Conservation (phyloP, 1,284 basidiomycete genomes). For the Sporisorium sorghi region DNA sequence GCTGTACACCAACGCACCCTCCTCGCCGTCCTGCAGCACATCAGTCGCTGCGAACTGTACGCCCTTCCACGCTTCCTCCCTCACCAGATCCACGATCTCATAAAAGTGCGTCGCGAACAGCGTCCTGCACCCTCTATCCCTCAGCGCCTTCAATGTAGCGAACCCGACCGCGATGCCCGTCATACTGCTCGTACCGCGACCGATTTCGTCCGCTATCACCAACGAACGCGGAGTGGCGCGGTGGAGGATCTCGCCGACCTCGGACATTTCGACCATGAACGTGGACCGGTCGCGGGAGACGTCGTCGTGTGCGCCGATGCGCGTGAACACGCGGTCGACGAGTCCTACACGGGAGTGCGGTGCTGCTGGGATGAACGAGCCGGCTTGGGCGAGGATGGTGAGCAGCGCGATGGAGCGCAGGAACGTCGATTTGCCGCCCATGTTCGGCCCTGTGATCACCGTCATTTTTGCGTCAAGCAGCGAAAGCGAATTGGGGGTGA, state of each 20-base stretch:
- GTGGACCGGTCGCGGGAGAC: constrained; percentile 91
- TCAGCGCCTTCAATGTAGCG: constrained; percentile 85
- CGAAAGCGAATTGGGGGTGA: constrained; percentile 78
- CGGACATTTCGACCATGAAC: constrained; percentile 78
- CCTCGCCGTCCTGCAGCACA: constrained; percentile 74
- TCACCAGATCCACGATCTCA: constrained; percentile 82
- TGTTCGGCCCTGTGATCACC: constrained; percentile 94
- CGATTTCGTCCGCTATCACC: constrained; percentile 77
- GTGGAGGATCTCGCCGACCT: constrained; percentile 74
- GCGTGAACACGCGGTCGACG: constrained; percentile 89
- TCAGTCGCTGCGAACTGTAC: constrained; percentile 90
- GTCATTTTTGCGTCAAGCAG: constrained; percentile 71
- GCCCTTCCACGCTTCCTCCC: not conserved
- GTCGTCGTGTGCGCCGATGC: constrained; percentile 96
- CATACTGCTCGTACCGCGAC: constrained; percentile 89
- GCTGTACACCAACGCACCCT: constrained; percentile 81
- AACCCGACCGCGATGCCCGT: constrained; percentile 95
- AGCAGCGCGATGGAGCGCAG: constrained; percentile 92
- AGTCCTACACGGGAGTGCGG: constrained; percentile 84
- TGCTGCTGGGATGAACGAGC: constrained; percentile 88
- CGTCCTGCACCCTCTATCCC: constrained; percentile 81
- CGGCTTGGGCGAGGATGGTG: constrained; percentile 88
- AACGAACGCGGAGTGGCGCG: constrained; percentile 73
- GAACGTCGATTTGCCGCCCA: constrained; percentile 91
- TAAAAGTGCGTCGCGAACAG: constrained; percentile 98